Evolutionary conservation across 108 stramenopile species (phyloP), one percentile per base, ranked within the genome.

Genomic region (Cyclotella choctawhatcheeana): DNA sequence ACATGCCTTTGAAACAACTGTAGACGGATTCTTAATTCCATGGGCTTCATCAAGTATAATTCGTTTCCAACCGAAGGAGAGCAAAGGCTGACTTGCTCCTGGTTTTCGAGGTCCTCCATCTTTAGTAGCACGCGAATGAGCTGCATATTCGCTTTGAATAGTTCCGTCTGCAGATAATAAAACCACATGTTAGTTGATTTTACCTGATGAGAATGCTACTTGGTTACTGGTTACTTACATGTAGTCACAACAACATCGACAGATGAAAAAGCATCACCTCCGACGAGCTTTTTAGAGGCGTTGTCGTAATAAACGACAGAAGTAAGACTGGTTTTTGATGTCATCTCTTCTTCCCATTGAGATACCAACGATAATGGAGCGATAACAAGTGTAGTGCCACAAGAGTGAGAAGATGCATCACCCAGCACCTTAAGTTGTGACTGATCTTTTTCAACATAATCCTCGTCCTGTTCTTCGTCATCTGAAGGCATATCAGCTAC

Each of bases 311-410:
- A 88, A 0, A 91, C 82, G 18, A 64, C 51, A 66, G 71, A 58
- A 2, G 89, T 67, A 18, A 95, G 53, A 33, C 67, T 67, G n/a
- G 94, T 92, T 67, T 95, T 95, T 25, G 86, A 79, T 30, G 72
- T 69, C 37, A 92, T 75, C 73, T 95, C 94, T 48, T 91, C 85
- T 81, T 92, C 87, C 94, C 94, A 95, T 68, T 95, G 94, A 5
- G 77, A 34, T 27, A 95, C 50, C 25, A 95, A 74, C 0, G 91
- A 95, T 13, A 95, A 68, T 35, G 91, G 91, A 16, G 89, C 77
- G 14, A 95, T 85, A 3, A 95, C 86, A 6, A 95, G 82, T n/a
- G 93, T 94, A 17, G 87, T 83, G 13, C 51, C 44, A 2, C 45
- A 33, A 21, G 44, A n/a, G 27, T 33, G 18, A 43, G 25, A 62